Evolutionary conservation across 225 moss, liverwort and hornwort genomes (phyloP).

Genomic region (Bryum argenteum): DNA sequence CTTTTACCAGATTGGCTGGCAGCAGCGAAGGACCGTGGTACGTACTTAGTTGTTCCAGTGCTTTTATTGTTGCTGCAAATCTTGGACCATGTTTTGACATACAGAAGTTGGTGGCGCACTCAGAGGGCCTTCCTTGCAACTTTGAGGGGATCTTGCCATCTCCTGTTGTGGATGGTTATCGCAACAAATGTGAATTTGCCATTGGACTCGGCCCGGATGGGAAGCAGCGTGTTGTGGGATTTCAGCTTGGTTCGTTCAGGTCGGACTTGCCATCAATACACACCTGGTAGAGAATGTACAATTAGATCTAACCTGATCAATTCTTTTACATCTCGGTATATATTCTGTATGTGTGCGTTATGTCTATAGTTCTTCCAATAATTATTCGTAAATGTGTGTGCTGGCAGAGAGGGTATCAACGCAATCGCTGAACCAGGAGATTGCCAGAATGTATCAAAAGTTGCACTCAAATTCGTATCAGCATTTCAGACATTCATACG

Average conservation of each 20-base stretch:
- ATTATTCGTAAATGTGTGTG: constrained; percentile 2
- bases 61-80: constrained; percentile 6
- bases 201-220: constrained; percentile 86
- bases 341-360: constrained; percentile 18
- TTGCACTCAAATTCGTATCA: constrained; percentile 75
- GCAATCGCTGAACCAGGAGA: constrained; percentile 89
- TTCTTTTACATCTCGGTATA: constrained; percentile 6
- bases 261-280: constrained; percentile 30
- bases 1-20: constrained; percentile 91
- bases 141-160: constrained; percentile 91
- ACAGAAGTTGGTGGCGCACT: constrained; percentile 23
- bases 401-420: constrained; percentile 85
- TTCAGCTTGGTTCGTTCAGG: constrained; percentile 97
- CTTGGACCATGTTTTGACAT: constrained; percentile 26
- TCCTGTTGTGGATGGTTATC: constrained; percentile 92
- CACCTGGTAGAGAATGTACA: constrained; percentile 12
- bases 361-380: constrained; percentile 3
- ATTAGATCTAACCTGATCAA: constrained; percentile 11
- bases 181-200: constrained; percentile 98
- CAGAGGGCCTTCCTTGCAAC: constrained; percentile 90
- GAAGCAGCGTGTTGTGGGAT: constrained; percentile 91
- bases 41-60: constrained; percentile 5
- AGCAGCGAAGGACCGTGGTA: constrained; percentile 86
- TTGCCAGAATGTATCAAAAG: constrained; percentile 86
- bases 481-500: constrained; percentile 81